Evolutionary conservation across 2,329 filamentous ascomycete genomes (phyloP).

Genomic region (Microsporum canis): DNA sequence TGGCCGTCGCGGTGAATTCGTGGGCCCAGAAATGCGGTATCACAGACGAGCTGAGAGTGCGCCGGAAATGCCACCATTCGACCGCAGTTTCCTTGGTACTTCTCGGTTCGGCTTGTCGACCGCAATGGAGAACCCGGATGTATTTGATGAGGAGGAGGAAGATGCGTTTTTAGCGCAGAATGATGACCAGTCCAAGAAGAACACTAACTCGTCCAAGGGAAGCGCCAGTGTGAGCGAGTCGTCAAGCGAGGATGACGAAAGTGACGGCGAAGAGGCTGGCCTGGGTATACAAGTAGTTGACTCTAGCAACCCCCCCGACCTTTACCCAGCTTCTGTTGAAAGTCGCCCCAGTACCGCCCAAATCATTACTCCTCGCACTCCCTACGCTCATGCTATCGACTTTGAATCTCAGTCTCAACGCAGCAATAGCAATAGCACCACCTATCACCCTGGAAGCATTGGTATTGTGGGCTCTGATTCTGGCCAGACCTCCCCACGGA

Average conservation of each 20-base stretch:
- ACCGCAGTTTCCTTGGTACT: slow-evolving; percentile 31
- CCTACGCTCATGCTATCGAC: slow-evolving; percentile 7
- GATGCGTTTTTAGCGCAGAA: slow-evolving; percentile 35
- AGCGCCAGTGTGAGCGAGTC: not conserved
- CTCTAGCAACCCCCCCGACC: slow-evolving; percentile 5
- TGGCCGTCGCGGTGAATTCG: slow-evolving; percentile 35
- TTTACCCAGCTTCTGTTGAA: slow-evolving; percentile 6
- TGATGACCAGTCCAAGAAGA: slow-evolving; percentile 2
- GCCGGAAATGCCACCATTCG: slow-evolving; percentile 39
- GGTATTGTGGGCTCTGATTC: slow-evolving; percentile 27
- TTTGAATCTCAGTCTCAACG: not conserved
- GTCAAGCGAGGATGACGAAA: not conserved
- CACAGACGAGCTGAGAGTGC: slow-evolving; percentile 41
- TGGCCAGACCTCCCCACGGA: slow-evolving; percentile 20
- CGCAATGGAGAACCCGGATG: slow-evolving; percentile 34
- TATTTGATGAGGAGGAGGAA: slow-evolving; percentile 42
- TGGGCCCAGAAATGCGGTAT: slow-evolving; percentile 39
- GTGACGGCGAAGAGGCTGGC: slow-evolving; percentile 8
- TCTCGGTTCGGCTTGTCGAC: slow-evolving; percentile 30
- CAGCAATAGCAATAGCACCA: not conserved
- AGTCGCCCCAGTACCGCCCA: slow-evolving; percentile 8
- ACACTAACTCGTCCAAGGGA: not conserved
- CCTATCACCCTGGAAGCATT: slow-evolving; percentile 17
- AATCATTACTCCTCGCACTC: slow-evolving; percentile 10
- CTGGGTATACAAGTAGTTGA: slow-evolving; percentile 15